Conservation (phyloP, 2,329 filamentous ascomycete genomes). For the Pyrenochaeta sp. region DNA sequence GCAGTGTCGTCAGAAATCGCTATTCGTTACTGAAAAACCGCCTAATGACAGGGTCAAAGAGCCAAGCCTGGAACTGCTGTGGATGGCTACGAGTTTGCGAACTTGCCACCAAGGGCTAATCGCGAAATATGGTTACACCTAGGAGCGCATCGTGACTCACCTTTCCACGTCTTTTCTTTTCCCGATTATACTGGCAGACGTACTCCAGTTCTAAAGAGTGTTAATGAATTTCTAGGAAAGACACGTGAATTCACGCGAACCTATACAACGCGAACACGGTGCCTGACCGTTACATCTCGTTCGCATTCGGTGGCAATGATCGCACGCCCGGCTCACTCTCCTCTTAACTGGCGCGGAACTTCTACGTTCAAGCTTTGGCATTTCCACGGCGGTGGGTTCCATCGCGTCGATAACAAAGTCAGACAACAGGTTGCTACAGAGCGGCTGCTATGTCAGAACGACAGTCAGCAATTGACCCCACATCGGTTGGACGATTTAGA, state of each 20-base stretch:
- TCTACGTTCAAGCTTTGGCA: slow-evolving; percentile 43
- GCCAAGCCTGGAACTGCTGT: no score
- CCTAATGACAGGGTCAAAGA: no score
- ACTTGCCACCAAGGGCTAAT: not conserved
- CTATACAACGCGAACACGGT: slow-evolving; percentile 90
- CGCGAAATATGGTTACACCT: not conserved
- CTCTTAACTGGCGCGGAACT: slow-evolving; percentile 74
- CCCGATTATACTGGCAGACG: slow-evolving; percentile 88
- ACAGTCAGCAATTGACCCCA: not conserved
- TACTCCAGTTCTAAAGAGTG: slow-evolving; percentile 76
- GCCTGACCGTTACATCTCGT: slow-evolving; percentile 94
- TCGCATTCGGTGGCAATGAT: slow-evolving; percentile 93
- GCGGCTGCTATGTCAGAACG: not conserved
- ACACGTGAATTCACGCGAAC: slow-evolving; percentile 60
- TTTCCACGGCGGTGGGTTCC: slow-evolving; percentile 36
- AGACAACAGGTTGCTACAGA: not conserved
- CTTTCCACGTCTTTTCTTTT: slow-evolving; percentile 93
- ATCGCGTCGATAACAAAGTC: slow-evolving; percentile 25
- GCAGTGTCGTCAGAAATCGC: not conserved
- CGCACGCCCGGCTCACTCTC: slow-evolving; percentile 90
- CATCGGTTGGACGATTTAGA: not conserved
- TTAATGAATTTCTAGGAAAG: slow-evolving; percentile 14
- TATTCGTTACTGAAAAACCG: not conserved
- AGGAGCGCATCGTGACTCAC: slow-evolving; percentile 66
- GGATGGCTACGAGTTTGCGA: no score